Evolutionary conservation across 2,329 filamentous ascomycete genomes (phyloP).

Genomic region (Nothophaeocryptopus gaeumannii): DNA sequence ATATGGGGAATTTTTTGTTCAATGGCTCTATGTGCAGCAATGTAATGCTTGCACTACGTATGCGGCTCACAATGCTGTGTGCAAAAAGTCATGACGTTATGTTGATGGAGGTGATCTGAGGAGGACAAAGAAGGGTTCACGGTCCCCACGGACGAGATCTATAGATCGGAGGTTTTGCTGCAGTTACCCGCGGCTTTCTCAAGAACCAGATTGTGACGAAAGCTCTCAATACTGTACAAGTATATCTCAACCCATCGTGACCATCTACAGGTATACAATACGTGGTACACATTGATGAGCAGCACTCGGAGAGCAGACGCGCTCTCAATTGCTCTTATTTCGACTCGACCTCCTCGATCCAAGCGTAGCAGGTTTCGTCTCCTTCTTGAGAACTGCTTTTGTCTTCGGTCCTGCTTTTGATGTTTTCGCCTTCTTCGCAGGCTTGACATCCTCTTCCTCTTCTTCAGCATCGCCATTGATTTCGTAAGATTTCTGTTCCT

Average conservation of each 20-base stretch:
- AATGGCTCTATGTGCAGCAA: too few species aligned
- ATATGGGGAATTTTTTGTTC: too few species aligned
- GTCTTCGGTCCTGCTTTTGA: conserved; percentile 12
- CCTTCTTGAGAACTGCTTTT: conserved; percentile 20
- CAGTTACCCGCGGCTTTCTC: neutral
- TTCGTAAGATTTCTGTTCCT: conserved; percentile 1
- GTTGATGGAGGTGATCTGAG: too few species aligned
- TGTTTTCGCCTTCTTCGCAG: conserved; percentile 10
- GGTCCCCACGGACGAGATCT: neutral
- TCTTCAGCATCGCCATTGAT: conserved; percentile 11
- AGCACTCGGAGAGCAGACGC: neutral
- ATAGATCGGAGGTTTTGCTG: neutral
- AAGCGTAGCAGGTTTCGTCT: conserved; percentile 19
- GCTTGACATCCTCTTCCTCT: conserved; percentile 14
- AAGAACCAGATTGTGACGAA: too few species aligned
- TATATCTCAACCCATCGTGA: too few species aligned
- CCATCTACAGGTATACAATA: too few species aligned
- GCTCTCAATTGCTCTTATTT: conserved; percentile 10
- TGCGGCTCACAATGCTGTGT: neutral
- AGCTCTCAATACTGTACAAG: too few species aligned
- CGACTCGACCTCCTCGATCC: conserved; percentile 23
- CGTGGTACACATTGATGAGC: too few species aligned
- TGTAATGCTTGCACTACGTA: neutral
- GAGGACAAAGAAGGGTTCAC: neutral
- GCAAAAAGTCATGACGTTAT: conserved; percentile 7